Base-by-base conservation (phyloP, 2,329 filamentous ascomycete genomes). In the Cordyceps farinosa region DNA sequence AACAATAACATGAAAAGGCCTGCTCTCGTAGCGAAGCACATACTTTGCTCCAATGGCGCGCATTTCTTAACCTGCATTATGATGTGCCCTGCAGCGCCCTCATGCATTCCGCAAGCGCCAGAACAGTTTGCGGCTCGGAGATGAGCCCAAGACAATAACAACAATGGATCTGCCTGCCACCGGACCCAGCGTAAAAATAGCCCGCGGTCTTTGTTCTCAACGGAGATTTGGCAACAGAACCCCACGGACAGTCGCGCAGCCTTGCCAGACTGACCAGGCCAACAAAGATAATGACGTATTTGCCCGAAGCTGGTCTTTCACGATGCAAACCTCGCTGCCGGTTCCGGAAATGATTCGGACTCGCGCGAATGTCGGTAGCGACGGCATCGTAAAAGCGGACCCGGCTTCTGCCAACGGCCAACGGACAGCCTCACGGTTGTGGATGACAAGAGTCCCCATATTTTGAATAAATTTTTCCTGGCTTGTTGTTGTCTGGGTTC, bases 301-400 rank as follows among this genome's bases (percentile, higher is more conserved):
- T 53, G 17, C 11, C n/a, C 6, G 8, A n/a, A 22, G 29, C 53
- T 45, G 40, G 30, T 61, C n/a, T 27, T 34, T 61, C 29, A 27
- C 29, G 48, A 61, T 53, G 27, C 27, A 52, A 38, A 29, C 5
- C 29, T 52, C 58, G 29, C n/a, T 54, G 8, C 40, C 30, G 56
- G 51, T 22, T n/a, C 51, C 32, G 59, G 42, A 61, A 54, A 48
- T 61, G 59, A 61, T 45, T 61, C 22, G 42, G 59, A 6, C 40
- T 55, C 59, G 51, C 59, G 59, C 51, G 51, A 61, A 61, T 32
- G 42, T 61, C 59, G 59, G 59, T 54, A 61, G 59, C 40, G 42
- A 61, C 59, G 59, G 59, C 59, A 61, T 61, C 51, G 59, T 48
- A 61, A 61, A 61, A 54, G 59, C 51, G 59, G 59, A 48, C 38